A percentile compares a stretch with the other conserved stretches of the same genome.
These are phyloP conservation scores for Westerdykella aurantiaca DNA, from an alignment of 2,329 filamentous ascomycete species.

Conservation along the genomic window DNA sequence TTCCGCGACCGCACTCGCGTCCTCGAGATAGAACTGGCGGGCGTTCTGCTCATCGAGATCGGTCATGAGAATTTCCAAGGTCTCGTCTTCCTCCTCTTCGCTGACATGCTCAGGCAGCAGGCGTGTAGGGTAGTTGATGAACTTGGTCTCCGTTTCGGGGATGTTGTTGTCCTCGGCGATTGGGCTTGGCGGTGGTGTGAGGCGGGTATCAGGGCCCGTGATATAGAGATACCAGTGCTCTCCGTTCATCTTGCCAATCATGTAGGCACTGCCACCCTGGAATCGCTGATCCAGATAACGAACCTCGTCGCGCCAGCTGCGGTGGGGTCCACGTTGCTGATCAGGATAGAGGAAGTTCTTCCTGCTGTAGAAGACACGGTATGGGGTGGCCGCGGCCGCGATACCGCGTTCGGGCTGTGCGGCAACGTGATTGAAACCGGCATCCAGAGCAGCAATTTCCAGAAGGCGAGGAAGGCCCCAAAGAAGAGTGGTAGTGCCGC, in stretches of 20 bases:
- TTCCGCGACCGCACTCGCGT: conserved; percentile 86
- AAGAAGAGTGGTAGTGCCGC: conserved; percentile 90
- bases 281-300: conserved; percentile 89
- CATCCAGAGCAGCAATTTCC: conserved; percentile 80
- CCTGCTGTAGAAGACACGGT: conserved; percentile 96
- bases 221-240: conserved; percentile 99
- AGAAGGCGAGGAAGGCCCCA: conserved; percentile 84
- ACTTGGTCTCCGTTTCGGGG: conserved; percentile 53
- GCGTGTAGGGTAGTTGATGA: conserved; percentile 55
- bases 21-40: conserved; percentile 64
- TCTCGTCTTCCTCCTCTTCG: conserved; percentile 64
- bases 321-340: conserved; percentile 87
- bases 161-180: conserved; percentile 41
- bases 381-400: conserved; percentile 74
- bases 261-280: conserved; percentile 88
- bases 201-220: conserved; percentile 71
- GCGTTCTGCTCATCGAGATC: conserved; percentile 62
- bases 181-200: conserved; percentile 80
- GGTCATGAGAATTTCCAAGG: conserved; percentile 64
- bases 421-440: conserved; percentile 81
- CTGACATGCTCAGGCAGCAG: conserved; percentile 39
- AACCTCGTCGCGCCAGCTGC: conserved; percentile 96
- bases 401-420: conserved; percentile 61
- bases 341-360: conserved; percentile 98
- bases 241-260: conserved; percentile 99